Base-by-base conservation (phyloP, 805 yeast species). In the Zygosaccharomyces rouxii region DNA sequence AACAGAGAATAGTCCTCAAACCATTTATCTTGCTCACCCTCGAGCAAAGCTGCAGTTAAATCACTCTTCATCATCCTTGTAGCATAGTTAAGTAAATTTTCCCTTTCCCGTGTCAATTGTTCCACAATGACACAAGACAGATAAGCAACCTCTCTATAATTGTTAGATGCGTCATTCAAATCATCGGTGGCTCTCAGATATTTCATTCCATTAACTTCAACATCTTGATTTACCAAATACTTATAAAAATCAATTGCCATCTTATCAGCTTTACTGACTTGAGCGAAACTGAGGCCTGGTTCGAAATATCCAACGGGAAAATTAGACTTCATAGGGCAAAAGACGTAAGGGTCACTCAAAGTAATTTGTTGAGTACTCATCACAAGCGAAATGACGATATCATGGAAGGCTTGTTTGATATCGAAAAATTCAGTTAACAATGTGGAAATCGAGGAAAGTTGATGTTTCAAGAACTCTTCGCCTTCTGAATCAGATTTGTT, bases 21-120 rank as follows among this genome's bases (percentile, higher is more conserved):
- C 55, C 55, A 51, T 33, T 40, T 51, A 28, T 68, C 70, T 51
- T 78, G 69, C 55, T 75, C 78, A 22, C 71, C 80, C 26, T 76
- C 71, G 47, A 82, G 68, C 35, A 82, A 62, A 45, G 81, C 83
- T 30, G 79, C 76, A 50, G 82, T 79, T 56, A 84, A 77, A 58
- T 83, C 86, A 51, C 82, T 81, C 55, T 84, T 84, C 89, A 86
- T 82, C 48, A 84, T 81, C 57, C 94, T 73, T 0, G 92, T 83
- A 13, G 88, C 84, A 59, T 84, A 84, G 56, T 82, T 86, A 42
- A 84, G 63, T 22, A 86, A 75, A 3, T 81, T 77, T 49, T 84
- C 89, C 48, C 89, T 73, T 59, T 85, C 89, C 37, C 83, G 86
- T 31, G 83, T 77, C 55, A 86, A 70, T 53, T 79, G 85, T 38